Evolutionary conservation across 2,329 filamentous ascomycete species (phyloP).

Genomic region (Penicillium sp.): DNA sequence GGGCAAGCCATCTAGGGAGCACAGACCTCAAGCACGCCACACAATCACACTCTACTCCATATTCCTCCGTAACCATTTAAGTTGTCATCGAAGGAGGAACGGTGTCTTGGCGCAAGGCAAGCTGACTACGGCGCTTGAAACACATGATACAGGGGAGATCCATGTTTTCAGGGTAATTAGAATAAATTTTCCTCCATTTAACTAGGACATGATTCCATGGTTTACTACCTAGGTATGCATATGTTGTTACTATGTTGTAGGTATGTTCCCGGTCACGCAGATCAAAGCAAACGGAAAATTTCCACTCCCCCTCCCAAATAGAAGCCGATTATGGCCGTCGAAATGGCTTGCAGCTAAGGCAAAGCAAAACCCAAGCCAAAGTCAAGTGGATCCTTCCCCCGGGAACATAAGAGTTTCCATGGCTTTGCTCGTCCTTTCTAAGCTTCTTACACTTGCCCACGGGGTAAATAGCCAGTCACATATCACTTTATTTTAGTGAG

Average conservation of each 20-base stretch:
- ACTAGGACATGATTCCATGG: too few species aligned
- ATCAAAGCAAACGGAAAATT: too few species aligned
- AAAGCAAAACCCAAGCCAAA: background rate
- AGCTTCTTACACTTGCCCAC: background rate
- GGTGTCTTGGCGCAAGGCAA: constrained; percentile 1
- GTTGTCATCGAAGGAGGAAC: background rate
- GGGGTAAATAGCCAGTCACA: constrained; percentile 6
- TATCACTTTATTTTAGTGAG: background rate
- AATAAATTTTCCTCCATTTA: too few species aligned
- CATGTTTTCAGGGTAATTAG: too few species aligned
- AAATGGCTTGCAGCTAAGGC: too few species aligned
- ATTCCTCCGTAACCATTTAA: background rate
- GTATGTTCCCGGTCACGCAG: too few species aligned
- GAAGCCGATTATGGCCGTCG: too few species aligned
- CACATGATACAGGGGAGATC: too few species aligned
- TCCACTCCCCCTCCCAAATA: too few species aligned
- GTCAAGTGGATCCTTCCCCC: background rate
- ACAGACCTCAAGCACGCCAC: constrained; percentile 7
- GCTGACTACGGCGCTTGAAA: background rate
- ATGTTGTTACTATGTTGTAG: too few species aligned
- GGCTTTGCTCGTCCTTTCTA: background rate
- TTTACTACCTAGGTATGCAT: too few species aligned
- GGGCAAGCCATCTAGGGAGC: constrained; percentile 2
- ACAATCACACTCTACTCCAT: constrained; percentile 1
- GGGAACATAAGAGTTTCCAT: background rate